Base-by-base conservation (phyloP, 176 grass and related monocot species). In the Poa pratensis region DNA sequence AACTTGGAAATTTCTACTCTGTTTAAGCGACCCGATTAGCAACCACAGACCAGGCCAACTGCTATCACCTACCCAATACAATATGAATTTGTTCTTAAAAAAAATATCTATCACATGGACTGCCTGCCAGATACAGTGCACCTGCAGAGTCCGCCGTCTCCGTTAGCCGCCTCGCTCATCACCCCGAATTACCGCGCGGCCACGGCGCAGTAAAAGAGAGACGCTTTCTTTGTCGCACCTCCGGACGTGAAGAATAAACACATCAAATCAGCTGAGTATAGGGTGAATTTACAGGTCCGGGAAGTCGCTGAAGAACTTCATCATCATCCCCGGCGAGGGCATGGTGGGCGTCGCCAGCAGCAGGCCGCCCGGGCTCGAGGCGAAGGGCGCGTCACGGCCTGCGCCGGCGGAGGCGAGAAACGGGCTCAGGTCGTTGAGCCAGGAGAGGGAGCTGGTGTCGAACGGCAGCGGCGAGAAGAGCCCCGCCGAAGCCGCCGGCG, bases 391-490 rank as follows among this genome's bases (percentile, higher is more conserved):
- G 22, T 66, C 60, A 59, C 43, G 51, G 73, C 30, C 30, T 32
- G 69, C 80, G 27, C 46, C 52, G 37, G 75, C 68, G 61, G 89
- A 83, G 40, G 60, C n/a, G n/a, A 94, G 82, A 76, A 92, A 85
- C 43, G 96, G 96, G 79, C 89, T 99, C 2, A 91, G 58, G 23
- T 99, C 96, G 51, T 87, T 82, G 43, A 98, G 80, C 82, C 91
- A 94, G 28, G 83, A 46, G 42, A 94, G 74, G 67, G 27, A 63
- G 75, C 70, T 82, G 17, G 89, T 82, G 83, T 99, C 96, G 51
- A 94, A 86, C 5, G 90, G 76, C 49, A 89, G 27, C 64, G 96
- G 93, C 35, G 94, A 96, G 88, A 99, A 99, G 9, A 92, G 85
- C 20, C 79, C 82, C 0, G 90, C 78, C 2, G 93, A 92, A 0